These are phyloP conservation scores for Castanea sativa DNA, from an alignment of 306 rosid genomes.

Conservation along the genomic window DNA sequence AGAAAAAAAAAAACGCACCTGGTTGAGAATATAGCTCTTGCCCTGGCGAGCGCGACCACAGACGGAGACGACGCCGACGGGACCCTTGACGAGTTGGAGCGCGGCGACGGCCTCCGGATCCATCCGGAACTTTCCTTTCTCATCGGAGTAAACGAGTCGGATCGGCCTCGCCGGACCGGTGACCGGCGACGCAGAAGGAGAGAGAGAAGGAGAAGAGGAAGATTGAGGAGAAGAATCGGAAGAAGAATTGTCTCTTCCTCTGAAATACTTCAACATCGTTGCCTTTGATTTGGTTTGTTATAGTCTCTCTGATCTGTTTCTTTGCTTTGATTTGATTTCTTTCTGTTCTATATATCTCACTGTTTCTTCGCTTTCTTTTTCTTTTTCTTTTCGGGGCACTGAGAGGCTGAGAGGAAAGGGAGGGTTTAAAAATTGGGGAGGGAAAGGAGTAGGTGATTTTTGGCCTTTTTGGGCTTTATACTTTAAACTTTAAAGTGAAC, in stretches of 20 bases:
- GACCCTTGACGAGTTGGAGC: slow-evolving; percentile 87
- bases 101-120: slow-evolving; percentile 95
- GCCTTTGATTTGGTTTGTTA: background rate
- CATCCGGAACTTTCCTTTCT: slow-evolving; percentile 84
- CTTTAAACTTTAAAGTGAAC: background rate
- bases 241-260: slow-evolving; percentile 43
- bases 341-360: background rate
- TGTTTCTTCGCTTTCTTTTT: background rate
- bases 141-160: slow-evolving; percentile 80
- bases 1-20: slow-evolving; percentile 38
- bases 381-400: slow-evolving; percentile 1
- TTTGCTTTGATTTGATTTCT: background rate
- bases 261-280: slow-evolving; percentile 46
- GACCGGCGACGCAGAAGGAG: slow-evolving; percentile 40
- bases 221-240: slow-evolving; percentile 47
- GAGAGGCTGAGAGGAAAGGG: background rate
- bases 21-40: slow-evolving; percentile 83
- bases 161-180: slow-evolving; percentile 88
- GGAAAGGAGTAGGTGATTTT: slow-evolving; percentile 30
- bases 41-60: slow-evolving; percentile 98
- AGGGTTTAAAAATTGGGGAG: slow-evolving; percentile 57
- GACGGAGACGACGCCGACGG: slow-evolving; percentile 88
- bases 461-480: background rate
- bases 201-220: slow-evolving; percentile 11
- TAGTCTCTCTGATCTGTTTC: background rate